Base-by-base conservation (phyloP, 1,139 yeast genomes). In the Suhomyces bokatorum region DNA sequence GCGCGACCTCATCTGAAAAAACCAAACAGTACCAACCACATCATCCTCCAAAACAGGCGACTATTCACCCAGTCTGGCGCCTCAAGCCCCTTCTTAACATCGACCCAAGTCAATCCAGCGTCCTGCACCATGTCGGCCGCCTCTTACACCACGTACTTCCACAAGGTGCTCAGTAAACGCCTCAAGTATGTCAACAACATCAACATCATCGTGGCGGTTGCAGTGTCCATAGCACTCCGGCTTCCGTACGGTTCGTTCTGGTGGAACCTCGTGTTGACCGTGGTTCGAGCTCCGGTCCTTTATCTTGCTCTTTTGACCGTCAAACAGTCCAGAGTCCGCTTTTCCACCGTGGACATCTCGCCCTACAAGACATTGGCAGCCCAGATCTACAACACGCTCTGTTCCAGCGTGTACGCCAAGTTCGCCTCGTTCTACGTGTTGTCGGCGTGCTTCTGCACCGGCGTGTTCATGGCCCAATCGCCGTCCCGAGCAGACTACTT, bases 271-370 rank as follows among this genome's bases (percentile, higher is more conserved):
- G 43, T 66, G 20, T 47, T 60, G 17, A 55, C 68, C 3, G 41
- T 63, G 11, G 50, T 61, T n/a, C 57, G 70, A 36, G 66, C 58
- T 10, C 78, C 78, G 1, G 41, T 64, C 14, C 52, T 70, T 20
- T 69, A 65, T 46, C 43, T 54, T 6, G 60, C 70, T 8, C 59
- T 68, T 35, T 50, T 57, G 26, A 43, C 78, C 11, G 62, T 84
- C 37, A 73, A 78, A 39, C 66, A 75, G 40, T 63, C 79, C 8
- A 72, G 88, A 50, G 75, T 75, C 43, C 63, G 68, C 32, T 73
- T 75, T 39, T 56, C 82, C 32, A 79, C 77, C 32, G 83, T 82
- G 6, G 78, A 78, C 26, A 75, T 70, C 45, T 58, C 80, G 2
- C 69, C 71, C 4, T 74, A 76, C 51, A 75, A 80, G 43, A 81